phyloP scores from a whole-genome alignment of 2,329 filamentous ascomycete genomes.

The Alternaria metachromatica region DNA sequence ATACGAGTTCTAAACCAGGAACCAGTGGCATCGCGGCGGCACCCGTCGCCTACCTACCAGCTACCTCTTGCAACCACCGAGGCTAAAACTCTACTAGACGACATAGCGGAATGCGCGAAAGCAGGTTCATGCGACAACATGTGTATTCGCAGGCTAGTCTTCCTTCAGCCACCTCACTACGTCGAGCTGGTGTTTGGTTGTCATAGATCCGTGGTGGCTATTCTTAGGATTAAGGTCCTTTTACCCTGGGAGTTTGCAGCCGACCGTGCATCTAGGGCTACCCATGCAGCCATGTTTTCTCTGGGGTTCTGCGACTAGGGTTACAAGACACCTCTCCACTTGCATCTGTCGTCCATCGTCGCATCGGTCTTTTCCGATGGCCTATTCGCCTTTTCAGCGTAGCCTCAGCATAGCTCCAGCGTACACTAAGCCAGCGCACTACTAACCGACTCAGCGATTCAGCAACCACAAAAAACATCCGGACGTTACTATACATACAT shows the following conservation, averaged over 20 bases:
- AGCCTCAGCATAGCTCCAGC: background rate
- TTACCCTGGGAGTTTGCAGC: constrained; percentile 29
- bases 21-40: constrained; percentile 15
- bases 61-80: constrained; percentile 22
- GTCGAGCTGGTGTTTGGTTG: constrained; percentile 27
- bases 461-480: background rate
- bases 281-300: constrained; percentile 1
- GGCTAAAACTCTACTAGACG: constrained; percentile 23
- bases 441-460: background rate
- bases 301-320: constrained; percentile 18
- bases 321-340: constrained; percentile 25
- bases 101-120: constrained; percentile 26
- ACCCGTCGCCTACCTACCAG: constrained; percentile 6
- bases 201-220: constrained; percentile 22
- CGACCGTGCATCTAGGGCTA: constrained; percentile 4
- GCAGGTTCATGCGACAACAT: constrained; percentile 40
- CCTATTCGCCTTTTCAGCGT: background rate
- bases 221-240: constrained; percentile 44
- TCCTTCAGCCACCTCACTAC: constrained; percentile 25
- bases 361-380: constrained; percentile 1
- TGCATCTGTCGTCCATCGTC: background rate
- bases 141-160: constrained; percentile 33
- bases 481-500: background rate
- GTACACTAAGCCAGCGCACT: background rate
- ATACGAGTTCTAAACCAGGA: constrained; percentile 31